Conservation (phyloP, 75 land plant genomes). For the Cryptomeria japonica region DNA sequence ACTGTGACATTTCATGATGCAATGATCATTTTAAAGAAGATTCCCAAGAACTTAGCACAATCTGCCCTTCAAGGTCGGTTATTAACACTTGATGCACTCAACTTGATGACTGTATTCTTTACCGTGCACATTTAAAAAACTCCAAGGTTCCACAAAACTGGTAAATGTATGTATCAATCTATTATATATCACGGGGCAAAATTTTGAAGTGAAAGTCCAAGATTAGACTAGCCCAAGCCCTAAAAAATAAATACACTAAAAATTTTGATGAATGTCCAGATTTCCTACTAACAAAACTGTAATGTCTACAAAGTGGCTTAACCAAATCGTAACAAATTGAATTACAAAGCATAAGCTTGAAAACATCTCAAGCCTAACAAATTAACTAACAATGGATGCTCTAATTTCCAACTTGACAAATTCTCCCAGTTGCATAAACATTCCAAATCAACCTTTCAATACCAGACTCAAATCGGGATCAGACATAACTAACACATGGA, state of each 20-base stretch:
- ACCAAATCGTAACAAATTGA: slow-evolving; percentile 5
- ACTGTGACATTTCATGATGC: no score
- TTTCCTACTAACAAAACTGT: slow-evolving; percentile 5
- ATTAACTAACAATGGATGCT: not conserved
- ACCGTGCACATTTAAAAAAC: not conserved
- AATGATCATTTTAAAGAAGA: no score
- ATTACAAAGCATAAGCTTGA: slow-evolving; percentile 13
- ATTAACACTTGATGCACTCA: not conserved
- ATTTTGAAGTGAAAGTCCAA: not conserved
- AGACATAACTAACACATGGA: not conserved
- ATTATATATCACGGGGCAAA: slow-evolving; percentile 5
- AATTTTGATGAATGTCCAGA: not conserved
- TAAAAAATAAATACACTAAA: not conserved
- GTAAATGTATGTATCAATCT: not conserved
- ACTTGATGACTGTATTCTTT: not conserved
- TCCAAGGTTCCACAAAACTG: not conserved
- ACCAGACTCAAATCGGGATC: not conserved
- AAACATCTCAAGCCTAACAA: not conserved
- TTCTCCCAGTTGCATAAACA: not conserved
- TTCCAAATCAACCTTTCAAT: not conserved
- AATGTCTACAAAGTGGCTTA: slow-evolving; percentile 5
- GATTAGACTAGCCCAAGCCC: slow-evolving; percentile 3
- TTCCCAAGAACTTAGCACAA: no score
- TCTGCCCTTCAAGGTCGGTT: not conserved
- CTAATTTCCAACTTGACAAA: not conserved